Evolutionary conservation across 768 basidiomycete species (phyloP).

Genomic region (Gyrodon lividus): DNA sequence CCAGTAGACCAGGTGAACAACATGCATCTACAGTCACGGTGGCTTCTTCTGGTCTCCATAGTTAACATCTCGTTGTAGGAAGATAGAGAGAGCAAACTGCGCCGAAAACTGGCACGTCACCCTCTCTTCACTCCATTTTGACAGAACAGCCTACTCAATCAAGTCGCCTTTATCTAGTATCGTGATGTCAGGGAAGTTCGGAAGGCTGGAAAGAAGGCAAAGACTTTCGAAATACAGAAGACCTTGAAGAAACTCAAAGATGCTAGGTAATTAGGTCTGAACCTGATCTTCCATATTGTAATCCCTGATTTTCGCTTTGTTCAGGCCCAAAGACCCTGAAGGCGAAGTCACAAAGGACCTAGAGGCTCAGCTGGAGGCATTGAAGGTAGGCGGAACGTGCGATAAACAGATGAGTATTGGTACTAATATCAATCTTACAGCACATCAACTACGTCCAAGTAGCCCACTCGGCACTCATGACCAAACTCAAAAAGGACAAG

Average conservation of each 20-base stretch:
- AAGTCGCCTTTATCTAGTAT: constrained; percentile 48
- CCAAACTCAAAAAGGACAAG: constrained; percentile 75
- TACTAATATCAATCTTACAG: constrained; percentile 36
- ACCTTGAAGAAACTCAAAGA: constrained; percentile 80
- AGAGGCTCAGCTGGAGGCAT: constrained; percentile 55
- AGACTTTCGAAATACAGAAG: constrained; percentile 76
- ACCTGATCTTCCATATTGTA: not conserved
- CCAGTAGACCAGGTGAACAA: constrained; percentile 34
- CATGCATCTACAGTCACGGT: not conserved
- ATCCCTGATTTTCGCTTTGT: constrained; percentile 1
- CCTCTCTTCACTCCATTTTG: constrained; percentile 7
- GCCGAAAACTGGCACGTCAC: constrained; percentile 55
- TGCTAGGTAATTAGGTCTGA: constrained; percentile 47
- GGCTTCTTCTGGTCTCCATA: not conserved
- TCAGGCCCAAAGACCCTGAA: constrained; percentile 38
- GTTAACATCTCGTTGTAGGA: constrained; percentile 27
- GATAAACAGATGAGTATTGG: not conserved
- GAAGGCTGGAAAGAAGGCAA: constrained; percentile 79
- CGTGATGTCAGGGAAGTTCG: constrained; percentile 70
- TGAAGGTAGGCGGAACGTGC: constrained; percentile 56
- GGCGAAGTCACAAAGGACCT: constrained; percentile 44
- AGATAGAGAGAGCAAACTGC: constrained; percentile 43
- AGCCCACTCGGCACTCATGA: constrained; percentile 62
- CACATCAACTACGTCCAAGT: constrained; percentile 55
- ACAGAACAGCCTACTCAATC: constrained; percentile 8